Base-by-base conservation (phyloP, 345 rosid genomes). In the Diplotaxis tenuifolia region DNA sequence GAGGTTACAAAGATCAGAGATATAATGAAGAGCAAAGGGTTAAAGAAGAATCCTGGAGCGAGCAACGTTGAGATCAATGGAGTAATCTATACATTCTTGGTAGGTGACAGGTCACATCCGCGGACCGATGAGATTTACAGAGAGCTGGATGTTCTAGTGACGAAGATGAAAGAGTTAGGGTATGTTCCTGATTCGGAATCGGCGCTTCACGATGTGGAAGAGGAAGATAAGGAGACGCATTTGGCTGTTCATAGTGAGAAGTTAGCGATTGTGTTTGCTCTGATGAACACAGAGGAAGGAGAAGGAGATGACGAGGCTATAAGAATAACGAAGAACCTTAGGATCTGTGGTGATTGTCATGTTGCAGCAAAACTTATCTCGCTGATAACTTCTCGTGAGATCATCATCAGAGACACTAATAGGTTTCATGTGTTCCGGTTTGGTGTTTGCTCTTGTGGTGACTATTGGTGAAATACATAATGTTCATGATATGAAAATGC, bases 201-300 rank as follows among this genome's bases (percentile, higher is more conserved):
- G 0, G 93, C 96, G 0, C 89, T 89, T 27, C 96, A 89, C 62
- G 96, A 89, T 75, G 87, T 88, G 49, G 96, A 89, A 72, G 89
- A 88, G 55, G 93, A 87, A 83, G 96, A 89, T 73, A 89, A 89
- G 65, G 96, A 85, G 72, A 53, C 84, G 21, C 96, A 90, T 78
- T 81, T 88, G 23, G 85, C 86, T 10, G 88, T 90, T 71, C 96
- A 88, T 38, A 88, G 96, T 70, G 96, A 90, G 82, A 90, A 88
- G 65, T 45, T 90, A 66, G 96, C 93, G 38, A 85, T 90, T 72
- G 89, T 73, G 34, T 90, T 86, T 80, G 91, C 89, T 22, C 68
- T 90, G 67, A 60, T 86, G 81, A 86, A 86, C 76, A 79, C 87
- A 10, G 25, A 65, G 11, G 76, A 83, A 2, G 87, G 78, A 22